Base-by-base conservation (phyloP, 768 basidiomycete genomes). In the Auriscalpium microsporum region DNA sequence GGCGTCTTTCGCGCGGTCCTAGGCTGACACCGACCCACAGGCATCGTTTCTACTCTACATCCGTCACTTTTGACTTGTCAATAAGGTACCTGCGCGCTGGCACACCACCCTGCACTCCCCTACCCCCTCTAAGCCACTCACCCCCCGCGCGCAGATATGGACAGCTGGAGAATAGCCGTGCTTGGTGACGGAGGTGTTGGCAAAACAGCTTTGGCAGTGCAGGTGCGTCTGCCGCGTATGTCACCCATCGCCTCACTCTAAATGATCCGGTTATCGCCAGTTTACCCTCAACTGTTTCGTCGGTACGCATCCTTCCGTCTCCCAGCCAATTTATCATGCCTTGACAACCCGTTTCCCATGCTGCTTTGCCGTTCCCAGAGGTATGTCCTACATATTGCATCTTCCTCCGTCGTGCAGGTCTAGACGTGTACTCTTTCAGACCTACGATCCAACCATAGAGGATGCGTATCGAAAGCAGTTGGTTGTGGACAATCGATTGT, bases 391-490 rank as follows among this genome's bases (percentile, higher is more conserved):
- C 28, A 28, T 4, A 28, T 48, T 33, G 33, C 28, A 33, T 48
- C 37, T 14, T 35, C n/a, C 40, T 49, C 38, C 44, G 54, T 53
- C 51, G n/a, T 45, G 56, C 61, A 19, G 42, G 14, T 63, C 52
- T 50, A 23, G 17, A 56, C 33, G 42, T 55, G 57, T 23, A 42
- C 48, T 58, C 53, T 52, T 28, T 42, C 61, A 95, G 91, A 92
- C 92, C 52, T 97, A 97, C 71, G 94, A 97, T 75, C 94, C 94
- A 55, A 97, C 94, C 64, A 97, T 97, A 82, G 94, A 97, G 74
- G 94, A 96, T 70, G 93, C 93, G 59, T 96, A 97, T 73, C 82
- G 94, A 65, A 95, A 94, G 71, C 92, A 94, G 69, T 80, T 94
- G 63, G 84, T 94, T 55, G 92, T 96, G 60, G 94, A 95, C 72